These are phyloP conservation scores for Arthrobotrys iridis DNA, from an alignment of 2,329 filamentous ascomycete genomes.

Conservation along the genomic window DNA sequence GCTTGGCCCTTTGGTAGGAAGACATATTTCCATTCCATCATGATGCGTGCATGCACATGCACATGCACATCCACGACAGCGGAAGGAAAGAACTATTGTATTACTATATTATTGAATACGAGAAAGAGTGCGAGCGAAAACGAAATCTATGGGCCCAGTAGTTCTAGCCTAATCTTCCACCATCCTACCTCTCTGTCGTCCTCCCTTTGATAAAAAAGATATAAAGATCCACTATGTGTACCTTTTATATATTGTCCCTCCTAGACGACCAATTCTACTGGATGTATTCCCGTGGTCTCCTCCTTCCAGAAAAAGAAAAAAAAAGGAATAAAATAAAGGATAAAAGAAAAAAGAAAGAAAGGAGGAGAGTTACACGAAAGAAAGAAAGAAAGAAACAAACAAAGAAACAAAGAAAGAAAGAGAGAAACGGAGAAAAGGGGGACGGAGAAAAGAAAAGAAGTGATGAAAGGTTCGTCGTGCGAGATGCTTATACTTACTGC, in stretches of 20 bases:
- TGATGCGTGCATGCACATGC: not conserved
- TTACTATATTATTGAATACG: not conserved
- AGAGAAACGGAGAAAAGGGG: not conserved
- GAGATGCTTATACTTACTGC: not conserved
- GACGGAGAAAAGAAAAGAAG: not conserved
- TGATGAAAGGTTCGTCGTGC: too few relatives aligned
- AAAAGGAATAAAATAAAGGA: not conserved
- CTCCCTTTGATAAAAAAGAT: not conserved
- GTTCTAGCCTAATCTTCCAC: not conserved
- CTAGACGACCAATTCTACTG: not conserved
- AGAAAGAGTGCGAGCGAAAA: not conserved
- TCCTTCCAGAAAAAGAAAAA: not conserved
- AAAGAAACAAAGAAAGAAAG: not conserved
- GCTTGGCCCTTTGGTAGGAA: not conserved
- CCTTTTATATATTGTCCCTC: not conserved
- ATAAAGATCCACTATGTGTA: not conserved
- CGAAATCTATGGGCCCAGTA: not conserved
- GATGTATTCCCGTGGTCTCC: not conserved
- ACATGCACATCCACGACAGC: too few relatives aligned
- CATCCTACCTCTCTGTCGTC: not conserved
- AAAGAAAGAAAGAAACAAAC: not conserved
- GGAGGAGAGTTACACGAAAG: too few relatives aligned
- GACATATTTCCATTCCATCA: not conserved
- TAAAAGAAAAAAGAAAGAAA: too few relatives aligned
- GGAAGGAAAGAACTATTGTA: not conserved